Percentiles rank a stretch among this genome's conserved stretches.
Evolutionary conservation across 2,329 filamentous ascomycete genomes (phyloP).

Genomic region (Cladosporium sp.): DNA sequence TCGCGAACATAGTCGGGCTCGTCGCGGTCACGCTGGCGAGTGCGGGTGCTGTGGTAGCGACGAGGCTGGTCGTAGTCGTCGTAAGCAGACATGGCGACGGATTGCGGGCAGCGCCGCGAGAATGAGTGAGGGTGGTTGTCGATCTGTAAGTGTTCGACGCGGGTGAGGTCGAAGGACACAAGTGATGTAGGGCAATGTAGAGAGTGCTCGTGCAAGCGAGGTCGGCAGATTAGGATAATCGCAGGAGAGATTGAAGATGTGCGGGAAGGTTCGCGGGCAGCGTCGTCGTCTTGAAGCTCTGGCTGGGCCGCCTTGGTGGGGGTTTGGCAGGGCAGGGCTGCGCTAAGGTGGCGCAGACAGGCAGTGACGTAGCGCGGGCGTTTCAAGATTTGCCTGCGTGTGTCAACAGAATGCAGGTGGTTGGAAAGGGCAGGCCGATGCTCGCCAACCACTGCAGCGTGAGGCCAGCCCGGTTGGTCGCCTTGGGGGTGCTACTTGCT

Average conservation of each 20-base stretch:
- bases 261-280: too few relatives aligned
- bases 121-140: conserved; percentile 3
- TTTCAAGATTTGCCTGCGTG: background rate
- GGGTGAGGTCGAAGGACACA: background rate
- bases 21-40: conserved; percentile 43
- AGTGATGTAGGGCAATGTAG: background rate
- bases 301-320: too few relatives aligned
- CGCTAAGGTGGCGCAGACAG: background rate
- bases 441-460: too few relatives aligned
- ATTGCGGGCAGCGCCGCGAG: conserved; percentile 7
- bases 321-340: background rate
- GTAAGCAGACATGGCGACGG: conserved; percentile 45
- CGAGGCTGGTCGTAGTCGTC: conserved; percentile 45
- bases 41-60: conserved; percentile 38
- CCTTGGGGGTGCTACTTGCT: too few relatives aligned
- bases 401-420: background rate
- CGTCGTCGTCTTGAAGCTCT: too few relatives aligned
- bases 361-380: background rate
- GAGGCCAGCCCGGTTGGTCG: too few relatives aligned
- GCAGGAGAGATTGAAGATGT: too few relatives aligned
- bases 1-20: conserved; percentile 50
- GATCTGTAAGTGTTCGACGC: background rate
- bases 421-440: background rate
- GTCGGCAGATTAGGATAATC: background rate
- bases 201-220: background rate